These are phyloP conservation scores for Saxophila tyrrhenica DNA, from an alignment of 495 filamentous ascomycete species.

Conservation along the genomic window DNA sequence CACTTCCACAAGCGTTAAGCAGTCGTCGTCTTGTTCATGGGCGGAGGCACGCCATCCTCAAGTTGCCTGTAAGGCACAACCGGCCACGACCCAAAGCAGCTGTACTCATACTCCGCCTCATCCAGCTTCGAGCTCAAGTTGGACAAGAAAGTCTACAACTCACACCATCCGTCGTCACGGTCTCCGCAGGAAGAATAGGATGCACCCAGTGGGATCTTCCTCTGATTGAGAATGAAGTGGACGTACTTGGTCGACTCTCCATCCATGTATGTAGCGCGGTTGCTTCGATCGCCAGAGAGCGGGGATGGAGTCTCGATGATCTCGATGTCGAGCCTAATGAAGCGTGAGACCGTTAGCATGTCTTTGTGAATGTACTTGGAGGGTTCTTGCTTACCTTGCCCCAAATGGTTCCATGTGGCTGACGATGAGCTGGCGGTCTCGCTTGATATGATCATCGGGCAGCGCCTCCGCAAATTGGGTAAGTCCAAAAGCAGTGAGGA, in stretches of 20 bases:
- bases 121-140: constrained; percentile 36
- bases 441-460: constrained; percentile 34
- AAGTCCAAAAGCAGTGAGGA: constrained; percentile 44
- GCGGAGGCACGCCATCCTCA: constrained; percentile 26
- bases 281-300: constrained; percentile 32
- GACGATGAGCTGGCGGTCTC: constrained; percentile 41
- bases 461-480: constrained; percentile 39
- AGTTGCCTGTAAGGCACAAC: constrained; percentile 34
- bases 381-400: no score
- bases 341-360: no score
- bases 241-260: constrained; percentile 43
- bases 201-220: constrained; percentile 46
- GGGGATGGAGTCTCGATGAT: constrained; percentile 47
- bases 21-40: background rate
- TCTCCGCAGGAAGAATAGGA: constrained; percentile 46
- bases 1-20: no score
- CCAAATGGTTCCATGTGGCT: constrained; percentile 44
- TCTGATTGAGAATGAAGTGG: constrained; percentile 54
- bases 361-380: no score
- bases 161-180: constrained; percentile 55
- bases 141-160: constrained; percentile 44
- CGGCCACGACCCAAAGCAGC: constrained; percentile 42
- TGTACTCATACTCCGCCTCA: constrained; percentile 40
- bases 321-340: constrained; percentile 51
- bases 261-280: constrained; percentile 22